Evolutionary conservation across 345 rosid genomes (phyloP), one percentile per base, ranked within the genome.

Genomic region (Zanthoxylum bungeanum): DNA sequence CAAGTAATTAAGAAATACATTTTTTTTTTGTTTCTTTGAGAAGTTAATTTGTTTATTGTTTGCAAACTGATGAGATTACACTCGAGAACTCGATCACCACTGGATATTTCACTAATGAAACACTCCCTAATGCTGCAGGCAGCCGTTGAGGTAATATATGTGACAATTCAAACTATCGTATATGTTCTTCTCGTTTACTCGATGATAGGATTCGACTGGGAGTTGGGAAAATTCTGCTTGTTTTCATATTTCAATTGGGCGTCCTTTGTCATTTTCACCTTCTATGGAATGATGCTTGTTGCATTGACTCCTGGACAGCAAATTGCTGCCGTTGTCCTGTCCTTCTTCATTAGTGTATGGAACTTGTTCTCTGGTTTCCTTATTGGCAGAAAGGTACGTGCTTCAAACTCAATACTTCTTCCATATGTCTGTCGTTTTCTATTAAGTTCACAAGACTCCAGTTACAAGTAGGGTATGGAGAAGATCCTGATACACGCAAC

Each of bases 341-440:
- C 92, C 34, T 89, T 93, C 88, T 91, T 89, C 89, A 75, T 89
- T 51, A 82, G 91, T 66, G 80, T 91, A 40, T 91, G 98, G 98
- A 93, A 91, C 79, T 81, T 93, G 73, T 91, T 91, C 84, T 85
- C 93, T 1, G 98, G 97, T 69, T 93, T 93, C 68, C 86, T 91
- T 55, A 73, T 93, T 61, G 83, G 95, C 4, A 83, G 95, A 61
- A 69, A 72, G 78, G 97, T 93, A 82, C 40, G 84, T 63, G 24
- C 33, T 53, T 50, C 24, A 6, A 53, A 11, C 24, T 46, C 22
- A 74, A 0, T 8, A 25, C 24, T 44, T 61, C 3, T n/a, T n/a
- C 27, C 39, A 8, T 0, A 7, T 1, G n/a, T n/a, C n/a, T n/a
- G n/a, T n/a, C n/a, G n/a, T n/a, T n/a, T n/a, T n/a, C n/a, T n/a